A percentile compares a stretch with the other conserved stretches of the same genome.
Conservation (phyloP, 805 yeast species). For the Diddensiella transvaalensis region DNA sequence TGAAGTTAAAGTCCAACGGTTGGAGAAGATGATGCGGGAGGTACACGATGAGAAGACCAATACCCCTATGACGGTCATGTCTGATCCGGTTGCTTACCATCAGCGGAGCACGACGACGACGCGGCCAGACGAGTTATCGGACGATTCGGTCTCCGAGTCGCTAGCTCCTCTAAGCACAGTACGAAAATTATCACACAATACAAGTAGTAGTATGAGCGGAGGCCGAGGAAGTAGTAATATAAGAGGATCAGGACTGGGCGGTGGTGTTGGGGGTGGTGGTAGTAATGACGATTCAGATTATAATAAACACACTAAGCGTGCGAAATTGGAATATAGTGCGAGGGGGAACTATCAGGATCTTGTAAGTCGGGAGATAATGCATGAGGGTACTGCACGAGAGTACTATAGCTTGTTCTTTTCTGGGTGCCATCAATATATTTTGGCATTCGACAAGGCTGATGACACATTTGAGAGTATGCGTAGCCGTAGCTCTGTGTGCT, state of each 20-base stretch:
- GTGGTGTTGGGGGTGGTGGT: no score
- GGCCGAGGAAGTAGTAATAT: no score
- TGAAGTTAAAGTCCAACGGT: not conserved
- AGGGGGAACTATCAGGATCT: not conserved
- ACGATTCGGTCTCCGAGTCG: not conserved
- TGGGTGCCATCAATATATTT: not conserved
- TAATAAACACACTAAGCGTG: not conserved
- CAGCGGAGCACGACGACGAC: not conserved
- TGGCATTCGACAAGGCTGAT: not conserved
- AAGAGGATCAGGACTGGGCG: no score
- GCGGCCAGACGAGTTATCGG: not conserved
- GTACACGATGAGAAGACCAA: not conserved
- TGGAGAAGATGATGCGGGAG: not conserved
- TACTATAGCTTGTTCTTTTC: not conserved
- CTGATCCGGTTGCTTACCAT: not conserved
- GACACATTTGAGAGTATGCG: constrained; percentile 5
- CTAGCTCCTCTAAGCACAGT: not conserved
- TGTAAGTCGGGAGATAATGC: not conserved
- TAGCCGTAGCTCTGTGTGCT: constrained; percentile 2
- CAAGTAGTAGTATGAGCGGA: not conserved
- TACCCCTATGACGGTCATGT: not conserved
- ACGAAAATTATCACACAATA: not conserved
- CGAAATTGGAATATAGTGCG: not conserved
- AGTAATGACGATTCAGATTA: no score
- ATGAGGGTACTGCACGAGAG: not conserved